Evolutionary conservation across 257 asterid species (phyloP), one percentile per base, ranked within the genome.

Genomic region (Galeopsis tetrahit): DNA sequence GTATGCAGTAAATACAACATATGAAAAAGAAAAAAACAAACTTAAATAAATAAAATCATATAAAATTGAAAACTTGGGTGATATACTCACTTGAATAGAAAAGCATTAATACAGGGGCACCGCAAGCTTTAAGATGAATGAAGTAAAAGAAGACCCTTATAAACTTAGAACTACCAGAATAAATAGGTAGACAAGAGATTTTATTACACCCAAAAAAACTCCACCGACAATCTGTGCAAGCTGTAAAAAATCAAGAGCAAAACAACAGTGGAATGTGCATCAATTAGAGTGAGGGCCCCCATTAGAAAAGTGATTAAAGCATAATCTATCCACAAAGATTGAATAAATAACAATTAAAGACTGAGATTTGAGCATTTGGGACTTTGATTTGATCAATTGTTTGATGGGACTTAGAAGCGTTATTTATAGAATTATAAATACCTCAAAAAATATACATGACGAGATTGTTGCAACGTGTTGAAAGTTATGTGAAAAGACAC

Each of bases 181-280:
- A 66, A 52, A 59, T 9, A 56, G 63, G 15, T 33, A 33, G 33
- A 13, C 3, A 3, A 3, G 10, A 46, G 60, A 42, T 61, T 71
- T 61, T 53, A 57, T 72, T 42, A 32, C 21, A 57, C 56, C 48
- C 33, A 31, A 69, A 73, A 34, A 72, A 73, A 34, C 67, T 75
- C 85, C 88, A 83, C 88, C 88, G 88, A 83, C 88, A 81, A 55
- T 28, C 10, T 38, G 2, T 48, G 62, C 63, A n/a, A 40, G 79
- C 71, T 68, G 79, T 78, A 58, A 77, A 66, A 28, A 34, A 63
- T 51, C 53, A 10, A 57, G 75, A 35, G 75, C 15, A 33, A 57
- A 68, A 59, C 38, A 71, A 79, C 72, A 71, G 85, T 75, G 70
- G 61, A 56, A 57, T 57, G 63, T 1, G 55, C 64, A 42, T 43